Evolutionary conservation across 306 rosid species (phyloP).

Genomic region (Oxytropis ochrocephala): DNA sequence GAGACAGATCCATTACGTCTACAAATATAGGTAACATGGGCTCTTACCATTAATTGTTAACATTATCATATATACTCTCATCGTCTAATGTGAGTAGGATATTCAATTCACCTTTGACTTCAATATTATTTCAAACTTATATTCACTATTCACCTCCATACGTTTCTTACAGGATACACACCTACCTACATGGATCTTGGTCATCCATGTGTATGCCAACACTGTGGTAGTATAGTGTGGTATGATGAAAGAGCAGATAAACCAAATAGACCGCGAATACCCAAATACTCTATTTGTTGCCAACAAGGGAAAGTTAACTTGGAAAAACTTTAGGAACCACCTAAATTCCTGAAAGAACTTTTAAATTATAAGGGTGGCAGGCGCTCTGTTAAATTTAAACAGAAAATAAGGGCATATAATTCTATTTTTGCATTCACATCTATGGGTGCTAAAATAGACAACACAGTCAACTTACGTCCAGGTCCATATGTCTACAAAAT

Average conservation of each 20-base stretch:
- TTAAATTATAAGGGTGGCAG: neutral
- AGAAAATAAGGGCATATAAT: neutral
- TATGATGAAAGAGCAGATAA: neutral
- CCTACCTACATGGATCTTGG: neutral
- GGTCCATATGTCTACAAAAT: neutral
- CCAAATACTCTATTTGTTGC: neutral
- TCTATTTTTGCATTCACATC: neutral
- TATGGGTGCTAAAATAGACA: neutral
- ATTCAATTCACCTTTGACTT: too few species aligned
- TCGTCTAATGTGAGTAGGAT: too few species aligned
- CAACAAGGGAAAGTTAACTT: neutral
- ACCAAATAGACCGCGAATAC: neutral
- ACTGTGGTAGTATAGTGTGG: neutral
- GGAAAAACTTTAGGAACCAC: neutral
- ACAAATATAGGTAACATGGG: too few species aligned
- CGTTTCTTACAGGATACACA: too few species aligned
- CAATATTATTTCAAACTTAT: too few species aligned
- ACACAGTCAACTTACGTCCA: neutral
- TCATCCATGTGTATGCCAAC: neutral
- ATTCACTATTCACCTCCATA: neutral
- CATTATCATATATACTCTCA: too few species aligned
- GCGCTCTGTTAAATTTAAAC: neutral
- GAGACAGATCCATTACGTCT: neutral
- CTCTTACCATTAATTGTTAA: too few species aligned
- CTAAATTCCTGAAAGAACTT: neutral